Evolutionary conservation across 306 rosid species (phyloP), one percentile per base, ranked within the genome.

Genomic region (Boehmeria nivea): DNA sequence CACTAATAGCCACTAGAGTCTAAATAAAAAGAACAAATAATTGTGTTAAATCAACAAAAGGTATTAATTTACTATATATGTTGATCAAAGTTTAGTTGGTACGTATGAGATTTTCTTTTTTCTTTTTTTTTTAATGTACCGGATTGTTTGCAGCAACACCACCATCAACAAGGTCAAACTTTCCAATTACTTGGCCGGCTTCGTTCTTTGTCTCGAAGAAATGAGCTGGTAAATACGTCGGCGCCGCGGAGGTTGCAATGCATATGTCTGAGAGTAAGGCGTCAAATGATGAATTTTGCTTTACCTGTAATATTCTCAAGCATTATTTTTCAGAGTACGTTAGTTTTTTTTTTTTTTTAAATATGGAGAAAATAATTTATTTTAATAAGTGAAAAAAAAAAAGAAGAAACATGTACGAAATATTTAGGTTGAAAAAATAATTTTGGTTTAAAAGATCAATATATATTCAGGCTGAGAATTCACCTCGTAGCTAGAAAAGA

Each of bases 1-100:
- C 84, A 71, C 74, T 75, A 33, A 82, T 56, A 2, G 90, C 90
- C 70, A 72, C 52, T 65, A 76, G 27, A 12, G 87, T 78, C 87
- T 86, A 66, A 4, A 52, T 1, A 42, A 28, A 26, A 34, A 71
- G 6, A 33, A 33, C 11, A 4, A 33, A 4, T 33, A 33, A 33
- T 33, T 33, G 5, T 33, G 38, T 11, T 4, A 33, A 33, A 33
- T 33, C 5, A 11, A 4, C 38, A 4, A 33, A 33, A 33, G 11
- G 11, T 33, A 33, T 33, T 12, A 40, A 12, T 31, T 40, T 40
- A 8, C 4, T n/a, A 40, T 3, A 12, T 5, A 1, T 14, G 45
- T 40, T 40, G 4, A 12, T 40, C 0, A 40, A 40, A 3, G 36
- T 31, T 31, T 1, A 31, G 9, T 1, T 4, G 5, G 36, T 31